These are phyloP conservation scores for Phycomyces blakesleeanus DNA, from an alignment of 192 early-diverging fungal species.

Conservation along the genomic window DNA sequence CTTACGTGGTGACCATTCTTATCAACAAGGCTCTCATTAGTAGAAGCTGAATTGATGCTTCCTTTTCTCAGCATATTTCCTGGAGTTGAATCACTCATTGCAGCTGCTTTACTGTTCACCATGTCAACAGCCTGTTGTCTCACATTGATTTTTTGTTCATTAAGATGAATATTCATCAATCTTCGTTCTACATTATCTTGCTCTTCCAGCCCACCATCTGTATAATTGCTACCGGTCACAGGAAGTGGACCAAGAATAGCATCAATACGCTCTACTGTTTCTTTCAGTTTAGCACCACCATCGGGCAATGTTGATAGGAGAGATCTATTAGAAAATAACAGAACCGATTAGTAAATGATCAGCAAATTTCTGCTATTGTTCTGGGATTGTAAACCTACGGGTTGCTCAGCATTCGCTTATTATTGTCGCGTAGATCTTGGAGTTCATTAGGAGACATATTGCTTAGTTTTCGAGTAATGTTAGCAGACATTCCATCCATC, in stretches of 20 bases:
- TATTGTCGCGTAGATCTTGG: conserved; percentile 4
- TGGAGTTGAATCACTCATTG: not conserved
- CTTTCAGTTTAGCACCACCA: conserved; percentile 9
- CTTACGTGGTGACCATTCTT: not conserved
- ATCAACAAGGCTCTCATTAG: not conserved
- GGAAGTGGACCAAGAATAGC: not conserved
- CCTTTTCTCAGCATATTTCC: not conserved
- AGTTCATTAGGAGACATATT: conserved; percentile 9
- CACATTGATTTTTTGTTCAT: conserved; percentile 5
- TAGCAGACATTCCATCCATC: conserved; percentile 5
- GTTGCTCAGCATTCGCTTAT: conserved; percentile 4
- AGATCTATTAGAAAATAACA: not conserved
- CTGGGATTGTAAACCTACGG: not conserved
- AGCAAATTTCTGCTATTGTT: not conserved
- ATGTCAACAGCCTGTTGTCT: not conserved
- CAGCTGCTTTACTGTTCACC: conserved; percentile 3
- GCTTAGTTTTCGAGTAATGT: not conserved
- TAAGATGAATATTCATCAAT: conserved; percentile 5
- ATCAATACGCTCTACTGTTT: conserved; percentile 3
- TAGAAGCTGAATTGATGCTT: not conserved
- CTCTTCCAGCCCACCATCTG: not conserved
- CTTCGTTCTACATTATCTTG: not conserved
- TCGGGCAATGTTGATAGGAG: conserved; percentile 1
- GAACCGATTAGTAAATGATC: not conserved
- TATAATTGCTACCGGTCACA: not conserved